Conservation (phyloP, 495 filamentous ascomycete genomes). For the Viridothelium virens region DNA sequence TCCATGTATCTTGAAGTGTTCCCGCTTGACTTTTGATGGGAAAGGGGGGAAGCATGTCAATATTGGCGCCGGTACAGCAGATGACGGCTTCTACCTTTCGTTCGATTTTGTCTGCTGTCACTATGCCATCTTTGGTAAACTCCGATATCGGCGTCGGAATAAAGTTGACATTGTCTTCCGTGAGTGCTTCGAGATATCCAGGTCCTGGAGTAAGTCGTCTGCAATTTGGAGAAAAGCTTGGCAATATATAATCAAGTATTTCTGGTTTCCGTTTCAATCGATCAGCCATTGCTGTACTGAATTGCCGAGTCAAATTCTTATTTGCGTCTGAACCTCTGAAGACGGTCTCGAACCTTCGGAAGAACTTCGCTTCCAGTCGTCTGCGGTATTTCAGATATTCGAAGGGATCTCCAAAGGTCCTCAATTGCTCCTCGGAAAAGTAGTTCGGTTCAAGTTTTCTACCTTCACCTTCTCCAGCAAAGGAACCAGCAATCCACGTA, state of each 20-base stretch:
- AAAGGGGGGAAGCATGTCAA: slow-evolving; percentile 52
- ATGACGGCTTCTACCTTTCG: slow-evolving; percentile 43
- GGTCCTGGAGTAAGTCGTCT: slow-evolving; percentile 63
- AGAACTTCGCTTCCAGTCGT: slow-evolving; percentile 48
- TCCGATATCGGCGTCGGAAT: slow-evolving; percentile 49
- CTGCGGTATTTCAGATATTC: slow-evolving; percentile 46
- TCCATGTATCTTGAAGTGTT: slow-evolving; percentile 42
- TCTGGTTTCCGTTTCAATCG: slow-evolving; percentile 48
- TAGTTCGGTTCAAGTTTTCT: slow-evolving; percentile 41
- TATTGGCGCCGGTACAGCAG: slow-evolving; percentile 63
- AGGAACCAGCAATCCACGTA: slow-evolving; percentile 61
- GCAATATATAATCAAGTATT: slow-evolving; percentile 48
- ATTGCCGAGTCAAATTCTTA: slow-evolving; percentile 15
- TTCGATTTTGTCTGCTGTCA: slow-evolving; percentile 26
- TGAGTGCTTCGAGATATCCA: slow-evolving; percentile 62
- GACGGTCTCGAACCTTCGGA: slow-evolving; percentile 48
- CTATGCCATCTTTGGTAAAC: slow-evolving; percentile 48
- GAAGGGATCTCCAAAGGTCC: slow-evolving; percentile 43
- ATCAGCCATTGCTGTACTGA: slow-evolving; percentile 37
- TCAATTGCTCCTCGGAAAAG: slow-evolving; percentile 44
- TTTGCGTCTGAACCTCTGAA: slow-evolving; percentile 27
- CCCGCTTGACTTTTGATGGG: slow-evolving; percentile 46
- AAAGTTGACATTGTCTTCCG: slow-evolving; percentile 54
- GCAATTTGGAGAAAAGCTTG: slow-evolving; percentile 60
- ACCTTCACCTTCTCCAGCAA: slow-evolving; percentile 29